Evolutionary conservation across 352 stramenopile genomes (phyloP).

Genomic region (Phytophthora kernoviae): DNA sequence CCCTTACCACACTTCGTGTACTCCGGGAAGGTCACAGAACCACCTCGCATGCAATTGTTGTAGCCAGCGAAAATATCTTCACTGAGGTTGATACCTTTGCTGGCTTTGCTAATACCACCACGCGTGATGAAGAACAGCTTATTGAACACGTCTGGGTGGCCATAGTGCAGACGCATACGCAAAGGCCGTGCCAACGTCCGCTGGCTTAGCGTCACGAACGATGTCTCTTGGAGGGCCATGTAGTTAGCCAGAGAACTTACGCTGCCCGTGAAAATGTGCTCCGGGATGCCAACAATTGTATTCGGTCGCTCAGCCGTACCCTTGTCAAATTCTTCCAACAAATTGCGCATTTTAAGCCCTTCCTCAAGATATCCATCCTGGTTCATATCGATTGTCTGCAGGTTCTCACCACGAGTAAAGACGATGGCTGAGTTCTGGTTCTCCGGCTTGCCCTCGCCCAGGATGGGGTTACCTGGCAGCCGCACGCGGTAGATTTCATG

Average conservation of each 20-base stretch:
- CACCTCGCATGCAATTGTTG: constrained; percentile 98
- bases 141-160: constrained; percentile 99
- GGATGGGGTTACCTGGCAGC: constrained; percentile 97
- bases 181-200: constrained; percentile 96
- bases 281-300: constrained; percentile 97
- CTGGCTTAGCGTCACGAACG: constrained; percentile 98
- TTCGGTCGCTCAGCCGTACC: constrained; percentile 76
- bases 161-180: constrained; percentile 98
- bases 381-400: constrained; percentile 99
- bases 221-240: constrained; percentile 99
- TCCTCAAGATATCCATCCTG: constrained; percentile 99
- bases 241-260: constrained; percentile 99
- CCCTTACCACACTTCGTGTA: constrained; percentile 99
- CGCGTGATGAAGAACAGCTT: constrained; percentile 99
- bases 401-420: constrained; percentile 97
- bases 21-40: constrained; percentile 97
- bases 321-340: constrained; percentile 97
- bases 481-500: constrained; percentile 97
- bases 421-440: constrained; percentile 99
- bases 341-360: constrained; percentile 98
- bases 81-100: constrained; percentile 99
- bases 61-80: constrained; percentile 99
- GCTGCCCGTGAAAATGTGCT: constrained; percentile 99
- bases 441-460: constrained; percentile 99
- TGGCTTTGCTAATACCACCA: constrained; percentile 98